Percentiles rank a stretch among this genome's conserved stretches.
Conservation (phyloP, 768 basidiomycete species). For the Russula virescens region DNA sequence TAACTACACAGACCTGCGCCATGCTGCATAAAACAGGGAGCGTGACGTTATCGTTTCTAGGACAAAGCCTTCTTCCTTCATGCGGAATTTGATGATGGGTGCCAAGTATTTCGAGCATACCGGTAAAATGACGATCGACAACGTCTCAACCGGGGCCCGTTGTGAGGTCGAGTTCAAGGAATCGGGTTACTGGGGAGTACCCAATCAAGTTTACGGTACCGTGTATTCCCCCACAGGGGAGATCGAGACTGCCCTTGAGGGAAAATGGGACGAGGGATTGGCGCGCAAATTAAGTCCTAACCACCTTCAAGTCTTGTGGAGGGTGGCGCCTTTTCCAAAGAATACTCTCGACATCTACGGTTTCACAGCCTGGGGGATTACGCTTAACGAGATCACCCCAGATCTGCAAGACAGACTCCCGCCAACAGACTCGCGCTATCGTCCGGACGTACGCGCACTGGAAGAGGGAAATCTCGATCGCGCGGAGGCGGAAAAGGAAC, state of each 20-base stretch:
- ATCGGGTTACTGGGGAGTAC: slow-evolving; percentile 75
- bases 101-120: slow-evolving; percentile 86
- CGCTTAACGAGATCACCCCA: slow-evolving; percentile 72
- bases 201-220: slow-evolving; percentile 63
- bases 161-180: slow-evolving; percentile 85
- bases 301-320: slow-evolving; percentile 74
- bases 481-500: slow-evolving; percentile 67
- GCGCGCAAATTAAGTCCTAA: slow-evolving; percentile 61
- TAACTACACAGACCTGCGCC: slow-evolving; percentile 30
- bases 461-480: slow-evolving; percentile 68
- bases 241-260: slow-evolving; percentile 61
- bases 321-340: slow-evolving; percentile 65
- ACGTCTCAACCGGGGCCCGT: slow-evolving; percentile 45
- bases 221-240: slow-evolving; percentile 51
- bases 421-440: slow-evolving; percentile 73
- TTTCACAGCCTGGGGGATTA: slow-evolving; percentile 74
- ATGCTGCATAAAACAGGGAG: not conserved
- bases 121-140: slow-evolving; percentile 73
- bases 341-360: slow-evolving; percentile 71
- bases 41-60: slow-evolving; percentile 35
- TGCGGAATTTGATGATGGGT: slow-evolving; percentile 85
- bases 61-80: slow-evolving; percentile 84
- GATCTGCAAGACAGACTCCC: slow-evolving; percentile 61
- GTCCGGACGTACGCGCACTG: slow-evolving; percentile 78
- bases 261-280: slow-evolving; percentile 85